Conservation (phyloP, 768 basidiomycete genomes). For the Leccinellum luteum region DNA sequence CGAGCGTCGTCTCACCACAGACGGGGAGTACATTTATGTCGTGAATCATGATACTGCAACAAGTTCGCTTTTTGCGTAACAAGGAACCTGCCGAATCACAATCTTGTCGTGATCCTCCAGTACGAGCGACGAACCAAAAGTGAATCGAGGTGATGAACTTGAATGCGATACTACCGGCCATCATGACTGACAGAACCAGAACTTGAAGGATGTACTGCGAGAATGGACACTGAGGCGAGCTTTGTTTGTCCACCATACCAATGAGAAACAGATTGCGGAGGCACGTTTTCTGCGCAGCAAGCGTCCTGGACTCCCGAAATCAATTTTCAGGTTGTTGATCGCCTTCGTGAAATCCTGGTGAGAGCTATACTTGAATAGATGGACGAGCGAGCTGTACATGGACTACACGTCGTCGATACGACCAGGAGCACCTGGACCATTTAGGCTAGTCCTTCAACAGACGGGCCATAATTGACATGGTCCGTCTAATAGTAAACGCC, state of each 20-base stretch:
- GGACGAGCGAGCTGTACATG: conserved; percentile 65
- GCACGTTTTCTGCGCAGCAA: conserved; percentile 57
- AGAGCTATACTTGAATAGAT: conserved; percentile 70
- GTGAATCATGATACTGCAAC: too few relatives aligned
- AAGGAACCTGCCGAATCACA: background rate
- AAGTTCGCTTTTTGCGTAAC: too few relatives aligned
- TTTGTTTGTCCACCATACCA: background rate
- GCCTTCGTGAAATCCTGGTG: conserved; percentile 78
- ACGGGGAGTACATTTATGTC: too few relatives aligned
- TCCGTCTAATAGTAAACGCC: conserved; percentile 85
- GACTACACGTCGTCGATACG: conserved; percentile 54
- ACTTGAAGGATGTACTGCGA: background rate
- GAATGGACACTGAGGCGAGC: background rate
- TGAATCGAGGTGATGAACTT: background rate
- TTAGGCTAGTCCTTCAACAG: conserved; percentile 44
- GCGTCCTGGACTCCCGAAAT: conserved; percentile 37
- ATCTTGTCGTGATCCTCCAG: background rate
- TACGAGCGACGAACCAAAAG: background rate
- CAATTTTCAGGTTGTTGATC: conserved; percentile 60
- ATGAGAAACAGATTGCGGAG: background rate
- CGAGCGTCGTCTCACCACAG: too few relatives aligned
- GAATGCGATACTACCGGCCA: background rate
- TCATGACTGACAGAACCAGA: background rate
- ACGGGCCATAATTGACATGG: conserved; percentile 75
- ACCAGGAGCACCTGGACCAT: conserved; percentile 44